A percentile compares a stretch with the other conserved stretches of the same genome.
Evolutionary conservation across 306 rosid species (phyloP).

Genomic region (Corylus avellana): DNA sequence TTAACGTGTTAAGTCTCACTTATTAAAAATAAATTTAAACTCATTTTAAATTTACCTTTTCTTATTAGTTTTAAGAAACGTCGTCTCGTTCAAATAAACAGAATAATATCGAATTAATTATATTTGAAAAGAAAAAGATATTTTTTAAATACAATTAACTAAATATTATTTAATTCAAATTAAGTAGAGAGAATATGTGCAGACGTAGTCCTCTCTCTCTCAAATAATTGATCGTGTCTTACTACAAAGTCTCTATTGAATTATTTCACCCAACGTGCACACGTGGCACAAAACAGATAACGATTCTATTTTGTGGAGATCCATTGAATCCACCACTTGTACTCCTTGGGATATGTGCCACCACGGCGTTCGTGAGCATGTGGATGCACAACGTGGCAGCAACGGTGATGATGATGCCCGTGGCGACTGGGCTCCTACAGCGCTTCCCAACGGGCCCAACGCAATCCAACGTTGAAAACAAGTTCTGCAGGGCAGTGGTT

Average conservation of each 20-base stretch:
- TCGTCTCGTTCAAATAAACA: too few relatives aligned
- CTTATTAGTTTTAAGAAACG: too few relatives aligned
- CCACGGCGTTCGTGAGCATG: slow-evolving; percentile 85
- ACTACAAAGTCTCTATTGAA: background rate
- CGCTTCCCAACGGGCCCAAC: slow-evolving; percentile 46
- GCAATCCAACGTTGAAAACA: slow-evolving; percentile 42
- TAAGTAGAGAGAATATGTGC: too few relatives aligned
- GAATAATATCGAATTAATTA: too few relatives aligned
- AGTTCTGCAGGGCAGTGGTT: slow-evolving; percentile 82
- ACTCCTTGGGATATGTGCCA: slow-evolving; percentile 66
- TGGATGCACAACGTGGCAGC: slow-evolving; percentile 95
- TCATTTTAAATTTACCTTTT: too few relatives aligned
- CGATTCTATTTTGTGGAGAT: slow-evolving; percentile 69
- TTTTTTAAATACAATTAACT: too few relatives aligned
- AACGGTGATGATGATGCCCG: slow-evolving; percentile 91
- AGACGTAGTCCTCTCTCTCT: too few relatives aligned
- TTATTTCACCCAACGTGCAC: background rate
- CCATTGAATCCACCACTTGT: slow-evolving; percentile 66
- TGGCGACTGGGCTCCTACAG: slow-evolving; percentile 78
- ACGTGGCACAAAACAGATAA: slow-evolving; percentile 45
- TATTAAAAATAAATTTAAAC: too few relatives aligned
- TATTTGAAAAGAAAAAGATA: too few relatives aligned
- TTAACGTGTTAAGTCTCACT: too few relatives aligned
- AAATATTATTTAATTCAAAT: too few relatives aligned
- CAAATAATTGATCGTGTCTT: background rate